phyloP scores from a whole-genome alignment of 192 early-diverging fungal genomes.

The Chytriomyces sp. region DNA sequence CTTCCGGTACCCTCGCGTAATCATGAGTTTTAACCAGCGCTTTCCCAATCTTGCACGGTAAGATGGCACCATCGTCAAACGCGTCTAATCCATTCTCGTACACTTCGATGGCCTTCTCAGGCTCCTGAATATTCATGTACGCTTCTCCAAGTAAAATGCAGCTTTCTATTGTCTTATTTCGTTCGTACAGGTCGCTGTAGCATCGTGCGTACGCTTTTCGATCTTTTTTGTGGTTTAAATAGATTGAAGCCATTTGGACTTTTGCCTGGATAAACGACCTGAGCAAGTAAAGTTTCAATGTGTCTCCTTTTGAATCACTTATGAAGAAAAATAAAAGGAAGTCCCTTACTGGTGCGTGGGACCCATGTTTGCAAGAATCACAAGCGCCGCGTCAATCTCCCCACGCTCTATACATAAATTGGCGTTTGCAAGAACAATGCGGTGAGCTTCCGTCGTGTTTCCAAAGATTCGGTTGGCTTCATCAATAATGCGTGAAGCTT shows the following conservation, averaged over 20 bases:
- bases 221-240: constrained; percentile 59
- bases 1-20: constrained; percentile 43
- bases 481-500: constrained; percentile 51
- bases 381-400: constrained; percentile 51
- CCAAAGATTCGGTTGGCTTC: constrained; percentile 50
- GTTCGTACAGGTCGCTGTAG: constrained; percentile 55
- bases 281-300: not conserved
- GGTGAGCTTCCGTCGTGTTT: constrained; percentile 46
- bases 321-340: not conserved
- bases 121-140: constrained; percentile 63
- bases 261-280: constrained; percentile 54
- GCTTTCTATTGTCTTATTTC: constrained; percentile 50
- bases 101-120: constrained; percentile 59
- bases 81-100: constrained; percentile 56
- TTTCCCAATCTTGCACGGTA: constrained; percentile 56
- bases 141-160: constrained; percentile 61
- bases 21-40: constrained; percentile 57
- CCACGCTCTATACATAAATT: constrained; percentile 41
- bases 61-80: constrained; percentile 40
- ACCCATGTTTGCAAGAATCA: constrained; percentile 43
- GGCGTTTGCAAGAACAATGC: constrained; percentile 52
- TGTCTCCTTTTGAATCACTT: not conserved
- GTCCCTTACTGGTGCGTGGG: constrained; percentile 35
- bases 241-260: constrained; percentile 52
- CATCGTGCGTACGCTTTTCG: constrained; percentile 57